Evolutionary conservation across 768 basidiomycete genomes (phyloP).

Genomic region (Suillus placidus): DNA sequence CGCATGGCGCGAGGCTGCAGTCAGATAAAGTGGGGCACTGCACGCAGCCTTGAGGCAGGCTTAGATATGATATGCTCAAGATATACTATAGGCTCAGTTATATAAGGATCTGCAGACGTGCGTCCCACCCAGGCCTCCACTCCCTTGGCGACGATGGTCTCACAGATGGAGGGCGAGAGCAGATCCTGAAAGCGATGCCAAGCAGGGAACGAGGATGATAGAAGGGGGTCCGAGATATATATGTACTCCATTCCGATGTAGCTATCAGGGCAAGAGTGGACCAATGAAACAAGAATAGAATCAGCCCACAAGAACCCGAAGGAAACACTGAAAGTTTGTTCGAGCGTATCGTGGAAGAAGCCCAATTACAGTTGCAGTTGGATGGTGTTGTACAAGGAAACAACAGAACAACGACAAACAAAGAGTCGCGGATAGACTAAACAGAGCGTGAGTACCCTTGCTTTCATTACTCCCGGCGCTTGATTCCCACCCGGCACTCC

Average conservation of each 20-base stretch:
- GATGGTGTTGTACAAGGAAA: neutral
- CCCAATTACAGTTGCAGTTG: neutral
- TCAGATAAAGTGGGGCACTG: conserved; percentile 8
- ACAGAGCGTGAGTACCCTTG: neutral
- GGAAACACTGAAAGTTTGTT: neutral
- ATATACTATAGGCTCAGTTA: conserved; percentile 10
- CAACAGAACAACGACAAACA: neutral
- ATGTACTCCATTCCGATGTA: neutral
- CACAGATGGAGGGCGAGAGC: conserved; percentile 11
- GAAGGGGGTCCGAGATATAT: conserved; percentile 1
- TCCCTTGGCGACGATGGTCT: conserved; percentile 4
- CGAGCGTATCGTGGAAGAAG: neutral
- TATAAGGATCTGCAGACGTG: conserved; percentile 14
- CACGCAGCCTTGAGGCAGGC: conserved; percentile 19
- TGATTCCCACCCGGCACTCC: conserved; percentile 71
- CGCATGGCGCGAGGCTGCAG: conserved; percentile 14
- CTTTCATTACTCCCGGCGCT: conserved; percentile 49
- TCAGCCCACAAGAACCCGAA: neutral
- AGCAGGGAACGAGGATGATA: neutral
- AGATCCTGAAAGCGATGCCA: conserved; percentile 15
- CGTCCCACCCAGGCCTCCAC: neutral
- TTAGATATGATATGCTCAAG: conserved; percentile 8
- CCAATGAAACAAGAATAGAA: conserved; percentile 21
- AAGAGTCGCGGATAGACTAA: neutral
- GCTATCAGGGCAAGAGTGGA: neutral